Conservation (phyloP, 2,329 filamentous ascomycete species). For the Stemphylium vesicarium region DNA sequence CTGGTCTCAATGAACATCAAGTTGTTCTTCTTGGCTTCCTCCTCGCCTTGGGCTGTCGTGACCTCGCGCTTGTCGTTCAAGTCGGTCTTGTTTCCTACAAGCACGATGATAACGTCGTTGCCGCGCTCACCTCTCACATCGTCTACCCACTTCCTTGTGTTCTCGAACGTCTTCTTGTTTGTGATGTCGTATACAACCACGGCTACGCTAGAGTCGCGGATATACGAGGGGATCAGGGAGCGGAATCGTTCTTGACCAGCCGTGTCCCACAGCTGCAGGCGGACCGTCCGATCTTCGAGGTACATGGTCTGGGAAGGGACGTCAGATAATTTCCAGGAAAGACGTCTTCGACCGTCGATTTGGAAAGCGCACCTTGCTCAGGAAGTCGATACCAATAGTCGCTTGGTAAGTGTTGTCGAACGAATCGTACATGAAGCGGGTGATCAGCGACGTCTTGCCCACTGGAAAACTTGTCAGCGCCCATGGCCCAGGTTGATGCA, state of each 20-base stretch:
- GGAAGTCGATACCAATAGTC: constrained; percentile 98
- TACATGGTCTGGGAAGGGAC: constrained; percentile 83
- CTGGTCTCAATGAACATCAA: constrained; percentile 99
- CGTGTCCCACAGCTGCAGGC: constrained; percentile 97
- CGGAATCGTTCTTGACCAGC: constrained; percentile 97
- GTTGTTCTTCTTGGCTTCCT: constrained; percentile 97
- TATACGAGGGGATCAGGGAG: constrained; percentile 96
- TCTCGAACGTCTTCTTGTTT: constrained; percentile 96
- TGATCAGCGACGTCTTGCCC: constrained; percentile 98
- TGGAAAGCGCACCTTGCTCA: constrained; percentile 77
- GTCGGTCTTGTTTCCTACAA: constrained; percentile 99
- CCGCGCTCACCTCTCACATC: constrained; percentile 95
- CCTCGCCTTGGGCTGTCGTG: constrained; percentile 93
- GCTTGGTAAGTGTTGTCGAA: constrained; percentile 99
- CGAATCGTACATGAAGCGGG: constrained; percentile 99
- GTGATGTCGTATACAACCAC: constrained; percentile 99
- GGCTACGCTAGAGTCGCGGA: constrained; percentile 95
- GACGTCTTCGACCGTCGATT: not conserved
- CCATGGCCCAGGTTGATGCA: not conserved
- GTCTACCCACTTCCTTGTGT: constrained; percentile 99
- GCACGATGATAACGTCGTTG: constrained; percentile 97
- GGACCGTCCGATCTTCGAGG: constrained; percentile 95
- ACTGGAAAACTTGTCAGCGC: constrained; percentile 62
- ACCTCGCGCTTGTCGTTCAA: constrained; percentile 98
- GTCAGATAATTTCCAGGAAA: constrained; percentile 9